Percentiles rank a stretch among this genome's conserved stretches.
These are phyloP conservation scores for Fusarium sp. DNA, from an alignment of 2,329 filamentous ascomycete species.

Conservation along the genomic window DNA sequence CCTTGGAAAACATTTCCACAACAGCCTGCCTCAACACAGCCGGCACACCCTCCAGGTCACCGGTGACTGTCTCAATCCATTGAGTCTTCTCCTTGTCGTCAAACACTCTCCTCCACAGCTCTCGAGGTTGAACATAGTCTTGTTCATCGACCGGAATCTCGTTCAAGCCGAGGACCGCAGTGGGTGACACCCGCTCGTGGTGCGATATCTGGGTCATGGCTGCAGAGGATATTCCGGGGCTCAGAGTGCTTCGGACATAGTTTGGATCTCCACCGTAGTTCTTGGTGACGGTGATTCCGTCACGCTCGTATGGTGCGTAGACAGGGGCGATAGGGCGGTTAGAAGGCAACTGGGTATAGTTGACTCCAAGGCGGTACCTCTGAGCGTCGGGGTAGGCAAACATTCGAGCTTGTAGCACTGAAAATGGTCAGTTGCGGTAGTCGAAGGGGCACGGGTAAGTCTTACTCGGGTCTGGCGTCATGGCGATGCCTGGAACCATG, in stretches of 20 bases:
- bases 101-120: background rate
- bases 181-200: background rate
- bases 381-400: slow-evolving; percentile 64
- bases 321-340: slow-evolving; percentile 23
- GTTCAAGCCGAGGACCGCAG: background rate
- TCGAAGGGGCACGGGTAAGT: background rate
- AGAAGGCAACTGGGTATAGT: slow-evolving; percentile 61
- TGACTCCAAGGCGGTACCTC: slow-evolving; percentile 64
- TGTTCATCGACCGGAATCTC: background rate
- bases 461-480: slow-evolving; percentile 55
- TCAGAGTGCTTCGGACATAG: background rate
- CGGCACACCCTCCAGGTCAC: background rate
- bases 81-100: background rate
- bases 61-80: background rate
- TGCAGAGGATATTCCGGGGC: background rate
- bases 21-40: background rate
- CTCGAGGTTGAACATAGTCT: background rate
- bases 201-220: background rate
- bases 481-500: slow-evolving; percentile 63
- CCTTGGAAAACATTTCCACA: background rate
- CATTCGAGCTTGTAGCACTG: slow-evolving; percentile 59
- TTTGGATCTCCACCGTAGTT: background rate
- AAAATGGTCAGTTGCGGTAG: background rate
- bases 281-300: background rate
- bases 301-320: background rate